Base-by-base conservation (phyloP, 257 asterid species). In the Marsdenia floribunda region DNA sequence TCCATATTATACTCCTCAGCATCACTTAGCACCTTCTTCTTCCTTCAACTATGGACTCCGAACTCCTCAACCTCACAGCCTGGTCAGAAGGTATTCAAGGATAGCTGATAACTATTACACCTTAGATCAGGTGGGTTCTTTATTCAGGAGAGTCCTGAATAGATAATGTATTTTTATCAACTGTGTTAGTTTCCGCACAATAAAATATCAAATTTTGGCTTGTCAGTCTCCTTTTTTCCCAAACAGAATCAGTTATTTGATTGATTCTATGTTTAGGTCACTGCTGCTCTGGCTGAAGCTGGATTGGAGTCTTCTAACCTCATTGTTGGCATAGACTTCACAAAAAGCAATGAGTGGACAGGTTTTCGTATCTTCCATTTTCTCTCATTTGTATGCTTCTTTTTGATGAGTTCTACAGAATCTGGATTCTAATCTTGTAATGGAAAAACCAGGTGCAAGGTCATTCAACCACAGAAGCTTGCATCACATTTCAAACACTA, bases 281-380 rank as follows among this genome's bases (percentile, higher is more conserved):
- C 95, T 0, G 87, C 82, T 73, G 98, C 97, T 71, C 97, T 93
- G 57, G 87, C 96, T 37, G 90, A 89, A 33, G 98, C 98, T 73
- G 98, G 73, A 22, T 50, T 69, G 38, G 73, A 69, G 59, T 69
- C 73, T 47, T 69, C 73, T 22, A 69, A 69, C 82, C 87, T 93
- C 76, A 88, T 93, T 15, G 96, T 93, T 77, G 98, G 98, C 76
- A 88, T 93, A 66, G 98, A 93, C 84, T 91, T 93, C 86, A 93
- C 98, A 53, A 93, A 91, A 90, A 93, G 98, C 93, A 93, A 93
- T 75, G 97, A 93, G 80, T 93, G 98, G 98, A 93, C 97, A 65
- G 98, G 97, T 92, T 75, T 47, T 22, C 55, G 47, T 38, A 24
- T 72, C 46, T n/a, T 3, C 64, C 75, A 73, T 55, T 6, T 44